Base-by-base conservation (phyloP, 257 asterid genomes). In the Lycium ferocissimum region DNA sequence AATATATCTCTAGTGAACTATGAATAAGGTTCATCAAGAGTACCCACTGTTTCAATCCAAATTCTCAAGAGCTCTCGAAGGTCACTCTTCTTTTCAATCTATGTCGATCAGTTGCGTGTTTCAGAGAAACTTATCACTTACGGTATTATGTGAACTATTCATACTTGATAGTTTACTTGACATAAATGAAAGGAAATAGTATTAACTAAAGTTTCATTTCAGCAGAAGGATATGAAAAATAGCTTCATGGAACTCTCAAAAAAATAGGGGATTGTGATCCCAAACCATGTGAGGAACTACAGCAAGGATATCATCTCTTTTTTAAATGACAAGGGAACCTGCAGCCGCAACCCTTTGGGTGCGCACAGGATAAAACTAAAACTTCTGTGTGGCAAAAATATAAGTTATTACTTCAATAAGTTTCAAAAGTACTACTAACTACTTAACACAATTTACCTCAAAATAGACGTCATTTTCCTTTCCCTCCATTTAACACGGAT, bases 381-480 rank as follows among this genome's bases (percentile, higher is more conserved):
- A 76, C 26, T 76, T 12, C 13, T 76, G 26, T 17, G 15, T 51
- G 65, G 82, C n/a, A 14, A 51, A 53, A 76, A 8, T 14, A 51
- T 53, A 7, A 51, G 65, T 26, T 26, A 22, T 13, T 75, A 26
- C 11, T 51, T 51, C 62, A 22, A 5, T 76, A 8, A 51, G 15
- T 37, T 2, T 17, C 59, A 73, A 11, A 73, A 73, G 80, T 20
- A 71, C 54, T 1, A 43, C 45, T 72, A 72, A 72, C 80, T 45
- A 18, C 80, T n/a, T 45, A 72, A 72, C 58, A 72, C 80, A 45
- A 72, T n/a, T 72, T n/a, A 45, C 59, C 81, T 75, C 61, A 51
- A 3, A 45, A 76, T 51, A 76, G 33, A 14, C 12, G 9, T 7
- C 82, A 76, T 53, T 51, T 53, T 53, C 47, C 14, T 26, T 53